Evolutionary conservation across 768 basidiomycete genomes (phyloP).

Genomic region (Pulveroboletus ravenelii): DNA sequence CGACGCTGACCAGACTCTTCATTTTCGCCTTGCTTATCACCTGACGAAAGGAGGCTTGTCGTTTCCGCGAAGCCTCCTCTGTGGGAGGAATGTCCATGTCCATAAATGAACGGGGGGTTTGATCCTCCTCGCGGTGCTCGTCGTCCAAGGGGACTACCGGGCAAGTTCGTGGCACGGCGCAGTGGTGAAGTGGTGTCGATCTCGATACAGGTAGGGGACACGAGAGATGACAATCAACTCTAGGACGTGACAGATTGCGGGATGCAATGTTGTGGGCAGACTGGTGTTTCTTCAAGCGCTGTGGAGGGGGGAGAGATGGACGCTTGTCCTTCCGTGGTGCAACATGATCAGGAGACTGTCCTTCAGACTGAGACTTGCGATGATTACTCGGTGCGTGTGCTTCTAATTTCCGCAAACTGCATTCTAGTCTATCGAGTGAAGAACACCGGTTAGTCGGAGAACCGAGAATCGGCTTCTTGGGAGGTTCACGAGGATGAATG

Average conservation of each 20-base stretch:
- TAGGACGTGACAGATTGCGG: background rate
- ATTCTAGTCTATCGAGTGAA: constrained; percentile 31
- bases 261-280: constrained; percentile 2
- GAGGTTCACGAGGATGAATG: constrained; percentile 15
- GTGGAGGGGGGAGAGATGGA: constrained; percentile 20
- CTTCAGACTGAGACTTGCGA: constrained; percentile 19
- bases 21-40: constrained; percentile 12
- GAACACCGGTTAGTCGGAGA: constrained; percentile 20
- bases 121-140: background rate
- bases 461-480: constrained; percentile 16
- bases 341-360: background rate
- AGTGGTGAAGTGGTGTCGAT: background rate
- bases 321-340: constrained; percentile 7
- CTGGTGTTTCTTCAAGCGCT: constrained; percentile 11
- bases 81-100: constrained; percentile 28
- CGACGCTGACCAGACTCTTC: constrained; percentile 19
- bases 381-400: constrained; percentile 25
- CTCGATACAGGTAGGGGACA: constrained; percentile 5
- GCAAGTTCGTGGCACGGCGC: background rate
- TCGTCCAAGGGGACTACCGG: background rate
- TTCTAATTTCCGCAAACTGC: constrained; percentile 32
- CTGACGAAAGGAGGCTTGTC: constrained; percentile 10
- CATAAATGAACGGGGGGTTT: constrained; percentile 26
- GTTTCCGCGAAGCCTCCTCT: constrained; percentile 7
- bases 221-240: constrained; percentile 4